phyloP scores from a whole-genome alignment of 371 early-diverging fungal species.

The Syncephalastrum monosporum region DNA sequence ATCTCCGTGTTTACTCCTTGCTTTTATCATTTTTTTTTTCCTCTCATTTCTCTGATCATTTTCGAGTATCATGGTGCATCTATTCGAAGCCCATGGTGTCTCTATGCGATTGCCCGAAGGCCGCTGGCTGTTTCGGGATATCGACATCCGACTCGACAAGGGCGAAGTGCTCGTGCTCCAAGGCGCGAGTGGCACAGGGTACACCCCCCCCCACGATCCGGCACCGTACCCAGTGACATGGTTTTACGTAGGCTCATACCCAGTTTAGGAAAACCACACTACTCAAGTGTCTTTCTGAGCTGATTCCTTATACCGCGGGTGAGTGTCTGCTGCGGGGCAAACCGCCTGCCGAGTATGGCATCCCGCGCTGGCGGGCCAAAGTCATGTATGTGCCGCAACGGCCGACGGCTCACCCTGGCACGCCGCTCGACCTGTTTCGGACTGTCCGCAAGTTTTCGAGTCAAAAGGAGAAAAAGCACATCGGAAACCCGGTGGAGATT shows the following conservation, averaged over 20 bases:
- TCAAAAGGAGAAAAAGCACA: constrained; percentile 43
- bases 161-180: constrained; percentile 63
- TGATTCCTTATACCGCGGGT: constrained; percentile 67
- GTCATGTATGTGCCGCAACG: constrained; percentile 90
- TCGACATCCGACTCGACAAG: constrained; percentile 48
- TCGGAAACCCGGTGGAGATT: constrained; percentile 63
- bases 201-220: constrained; percentile 9
- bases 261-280: constrained; percentile 76
- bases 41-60: neutral
- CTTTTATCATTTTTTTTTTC: neutral
- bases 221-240: no score
- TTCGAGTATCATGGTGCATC: constrained; percentile 1
- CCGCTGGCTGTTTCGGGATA: constrained; percentile 63
- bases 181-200: constrained; percentile 80
- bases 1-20: neutral
- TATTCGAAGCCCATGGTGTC: constrained; percentile 33
- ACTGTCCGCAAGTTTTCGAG: constrained; percentile 56
- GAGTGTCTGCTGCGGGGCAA: constrained; percentile 53
- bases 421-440: constrained; percentile 70
- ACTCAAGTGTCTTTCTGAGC: constrained; percentile 79
- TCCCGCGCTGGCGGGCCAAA: constrained; percentile 75
- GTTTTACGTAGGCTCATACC: neutral
- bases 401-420: constrained; percentile 71
- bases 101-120: constrained; percentile 44
- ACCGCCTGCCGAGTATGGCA: constrained; percentile 59